phyloP scores from a whole-genome alignment of 2,329 filamentous ascomycete genomes.

The Trichoderma gracile region DNA sequence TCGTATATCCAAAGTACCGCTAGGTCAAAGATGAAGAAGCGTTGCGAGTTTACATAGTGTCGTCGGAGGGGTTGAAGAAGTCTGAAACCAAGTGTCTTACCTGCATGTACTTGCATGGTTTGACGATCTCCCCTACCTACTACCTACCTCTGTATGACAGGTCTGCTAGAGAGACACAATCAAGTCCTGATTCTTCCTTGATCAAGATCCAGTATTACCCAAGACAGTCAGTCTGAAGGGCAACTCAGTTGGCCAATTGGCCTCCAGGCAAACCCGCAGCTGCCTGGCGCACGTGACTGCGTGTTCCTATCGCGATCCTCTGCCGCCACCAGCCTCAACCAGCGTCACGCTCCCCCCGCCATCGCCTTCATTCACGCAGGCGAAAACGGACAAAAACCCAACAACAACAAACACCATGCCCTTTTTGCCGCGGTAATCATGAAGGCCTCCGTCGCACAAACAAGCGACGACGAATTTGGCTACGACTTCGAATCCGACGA shows the following conservation, averaged over 20 bases:
- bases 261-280: neutral
- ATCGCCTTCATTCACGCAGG: neutral
- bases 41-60: no score
- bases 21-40: neutral
- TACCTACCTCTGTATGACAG: no score
- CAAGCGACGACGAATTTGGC: conserved; percentile 48
- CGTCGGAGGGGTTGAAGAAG: neutral
- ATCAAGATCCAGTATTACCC: neutral
- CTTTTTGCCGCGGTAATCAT: conserved; percentile 11
- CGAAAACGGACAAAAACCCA: neutral
- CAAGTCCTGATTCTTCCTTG: no score
- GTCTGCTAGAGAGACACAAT: no score
- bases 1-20: neutral
- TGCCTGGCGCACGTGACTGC: conserved; percentile 23
- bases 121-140: no score
- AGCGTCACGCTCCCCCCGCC: conserved; percentile 14
- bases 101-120: no score
- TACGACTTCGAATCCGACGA: conserved; percentile 52
- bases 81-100: no score
- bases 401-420: conserved; percentile 2
- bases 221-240: neutral
- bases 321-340: neutral
- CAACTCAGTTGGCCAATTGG: neutral
- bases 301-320: conserved; percentile 18
- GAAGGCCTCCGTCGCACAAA: conserved; percentile 27